These are phyloP conservation scores for Haematococcus sp. DNA, from an alignment of 139 green algal genomes.

Conservation along the genomic window DNA sequence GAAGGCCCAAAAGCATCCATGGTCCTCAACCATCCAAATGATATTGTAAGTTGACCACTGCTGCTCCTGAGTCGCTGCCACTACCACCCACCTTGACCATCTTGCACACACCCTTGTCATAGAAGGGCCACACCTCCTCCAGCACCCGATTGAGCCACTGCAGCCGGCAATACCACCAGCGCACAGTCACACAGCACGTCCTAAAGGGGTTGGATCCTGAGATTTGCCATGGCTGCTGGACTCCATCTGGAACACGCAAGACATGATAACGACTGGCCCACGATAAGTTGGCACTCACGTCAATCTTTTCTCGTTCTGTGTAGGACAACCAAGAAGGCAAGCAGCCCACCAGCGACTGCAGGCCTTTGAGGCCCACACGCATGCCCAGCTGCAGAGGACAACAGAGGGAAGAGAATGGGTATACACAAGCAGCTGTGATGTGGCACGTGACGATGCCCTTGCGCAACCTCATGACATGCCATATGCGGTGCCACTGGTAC, in stretches of 20 bases:
- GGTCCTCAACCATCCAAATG: neutral
- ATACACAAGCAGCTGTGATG: neutral
- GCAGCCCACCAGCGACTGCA: slow-evolving; percentile 64
- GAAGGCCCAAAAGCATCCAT: too few species aligned
- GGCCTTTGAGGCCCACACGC: slow-evolving; percentile 73
- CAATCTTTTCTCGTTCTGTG: slow-evolving; percentile 76
- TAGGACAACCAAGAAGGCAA: slow-evolving; percentile 77
- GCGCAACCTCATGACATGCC: neutral
- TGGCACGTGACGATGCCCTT: neutral
- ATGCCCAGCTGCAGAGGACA: slow-evolving; percentile 48
- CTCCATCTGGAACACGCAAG: neutral
- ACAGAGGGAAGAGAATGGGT: too few species aligned
- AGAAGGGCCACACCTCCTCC: slow-evolving; percentile 80
- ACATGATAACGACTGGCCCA: too few species aligned
- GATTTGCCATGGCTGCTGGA: neutral
- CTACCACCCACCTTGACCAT: slow-evolving; percentile 74
- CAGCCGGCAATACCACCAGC: neutral
- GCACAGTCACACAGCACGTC: neutral
- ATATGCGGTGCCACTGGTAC: neutral
- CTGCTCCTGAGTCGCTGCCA: too few species aligned
- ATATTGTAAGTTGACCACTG: neutral
- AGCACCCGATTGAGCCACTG: slow-evolving; percentile 86
- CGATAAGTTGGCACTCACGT: slow-evolving; percentile 62
- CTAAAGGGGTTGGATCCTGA: neutral
- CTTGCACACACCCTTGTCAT: slow-evolving; percentile 74